Base-by-base conservation (phyloP, 257 asterid species). In the Coffea eugenioides region DNA sequence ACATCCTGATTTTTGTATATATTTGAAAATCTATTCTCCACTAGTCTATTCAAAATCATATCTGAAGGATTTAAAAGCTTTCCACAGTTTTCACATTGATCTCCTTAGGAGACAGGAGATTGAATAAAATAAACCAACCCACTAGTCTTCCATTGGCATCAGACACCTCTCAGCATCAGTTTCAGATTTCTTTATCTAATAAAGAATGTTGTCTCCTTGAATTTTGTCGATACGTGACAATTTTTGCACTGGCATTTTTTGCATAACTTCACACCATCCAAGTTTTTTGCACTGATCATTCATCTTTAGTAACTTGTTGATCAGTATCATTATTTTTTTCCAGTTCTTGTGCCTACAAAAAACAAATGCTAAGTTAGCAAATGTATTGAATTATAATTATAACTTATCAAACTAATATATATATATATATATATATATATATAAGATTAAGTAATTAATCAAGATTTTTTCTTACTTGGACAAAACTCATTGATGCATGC, bases 201-300 rank as follows among this genome's bases (percentile, higher is more conserved):
- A 78, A 77, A 74, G 83, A 85, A 77, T 85, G 69, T 72, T 83
- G 80, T 77, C 77, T 57, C 77, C 78, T 43, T 71, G 39, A 57
- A 36, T 80, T 73, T 80, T 83, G 82, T 76, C 41, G 71, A 59
- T 67, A 23, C 20, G 20, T 57, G 51, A 69, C 61, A 25, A 39
- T 39, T 39, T 77, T 56, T 52, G 56, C 48, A 34, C 45, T 48
- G 71, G 2, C 76, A 54, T 69, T 31, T 70, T 70, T 79, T 69
- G 7, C 67, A 43, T 54, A 52, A 13, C 48, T 62, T 43, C 78
- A 73, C 59, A 36, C 20, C 39, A 71, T 11, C 68, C 71, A 13
- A 27, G 64, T 31, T 31, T 31, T 31, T 31, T 31, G 31, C 31
- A 31, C 31, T 31, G 31, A 31, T 31, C 31, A 31, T 31, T 31